Percentiles rank a stretch among this genome's conserved stretches.
Conservation (phyloP, 208 protist genomes). For the Trypanosoma vivax region DNA sequence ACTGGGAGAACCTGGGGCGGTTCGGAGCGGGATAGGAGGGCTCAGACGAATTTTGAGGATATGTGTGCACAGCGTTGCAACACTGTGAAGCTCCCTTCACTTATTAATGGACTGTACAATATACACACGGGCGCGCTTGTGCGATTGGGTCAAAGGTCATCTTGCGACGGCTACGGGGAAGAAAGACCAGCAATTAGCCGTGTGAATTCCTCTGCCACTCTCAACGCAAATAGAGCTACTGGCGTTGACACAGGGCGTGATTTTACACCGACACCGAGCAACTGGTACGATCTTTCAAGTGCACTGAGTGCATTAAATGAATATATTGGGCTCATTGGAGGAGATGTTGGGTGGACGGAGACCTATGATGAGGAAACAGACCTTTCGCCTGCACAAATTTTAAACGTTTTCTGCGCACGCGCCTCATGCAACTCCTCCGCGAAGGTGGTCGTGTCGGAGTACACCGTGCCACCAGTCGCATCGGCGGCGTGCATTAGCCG, state of each 20-base stretch:
- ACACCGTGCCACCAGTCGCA: conserved; percentile 66
- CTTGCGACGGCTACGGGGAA: neutral
- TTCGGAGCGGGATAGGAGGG: conserved; percentile 9
- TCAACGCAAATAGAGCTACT: neutral
- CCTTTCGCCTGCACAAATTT: conserved; percentile 45
- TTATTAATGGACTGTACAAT: conserved; percentile 85
- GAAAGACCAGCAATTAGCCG: neutral
- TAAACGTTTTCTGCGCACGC: conserved; percentile 67
- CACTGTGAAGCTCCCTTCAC: conserved; percentile 46
- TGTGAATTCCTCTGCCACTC: neutral
- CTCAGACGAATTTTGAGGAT: neutral
- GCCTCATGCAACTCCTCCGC: conserved; percentile 39
- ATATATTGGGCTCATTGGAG: conserved; percentile 50
- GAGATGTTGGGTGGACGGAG: conserved; percentile 37
- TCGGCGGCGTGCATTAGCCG: conserved; percentile 65
- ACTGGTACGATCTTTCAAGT: conserved; percentile 51
- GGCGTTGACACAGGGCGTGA: neutral
- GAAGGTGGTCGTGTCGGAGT: conserved; percentile 72
- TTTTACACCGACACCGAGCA: too few species aligned
- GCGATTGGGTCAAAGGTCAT: conserved; percentile 18
- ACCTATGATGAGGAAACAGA: conserved; percentile 21
- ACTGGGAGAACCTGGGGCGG: too few species aligned
- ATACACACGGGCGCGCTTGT: conserved; percentile 62
- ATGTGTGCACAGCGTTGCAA: conserved; percentile 16
- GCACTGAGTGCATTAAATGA: conserved; percentile 69